phyloP scores from a whole-genome alignment of 2,329 filamentous ascomycete species.

The Pyricularia sp. region DNA sequence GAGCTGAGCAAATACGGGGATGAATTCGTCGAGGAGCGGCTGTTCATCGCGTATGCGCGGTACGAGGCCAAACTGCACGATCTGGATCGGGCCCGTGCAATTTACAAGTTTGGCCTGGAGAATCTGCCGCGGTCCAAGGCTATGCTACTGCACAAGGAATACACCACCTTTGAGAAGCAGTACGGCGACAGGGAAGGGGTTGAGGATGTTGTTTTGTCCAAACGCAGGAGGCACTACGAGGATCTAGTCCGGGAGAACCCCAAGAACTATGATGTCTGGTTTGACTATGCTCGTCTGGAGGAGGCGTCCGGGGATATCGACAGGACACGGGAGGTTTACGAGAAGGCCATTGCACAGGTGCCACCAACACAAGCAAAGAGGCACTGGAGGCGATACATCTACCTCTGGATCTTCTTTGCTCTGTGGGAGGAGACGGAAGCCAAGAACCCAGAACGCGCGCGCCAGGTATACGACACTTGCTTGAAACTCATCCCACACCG shows the following conservation, averaged over 20 bases:
- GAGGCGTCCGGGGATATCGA: constrained; percentile 77
- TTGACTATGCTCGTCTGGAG: constrained; percentile 87
- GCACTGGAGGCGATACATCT: constrained; percentile 95
- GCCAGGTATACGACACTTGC: constrained; percentile 86
- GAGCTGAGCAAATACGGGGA: constrained; percentile 58
- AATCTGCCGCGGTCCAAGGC: constrained; percentile 83
- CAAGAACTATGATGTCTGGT: constrained; percentile 96
- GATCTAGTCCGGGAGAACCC: constrained; percentile 88
- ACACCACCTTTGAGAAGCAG: constrained; percentile 97
- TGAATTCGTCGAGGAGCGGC: constrained; percentile 89
- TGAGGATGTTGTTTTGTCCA: constrained; percentile 91
- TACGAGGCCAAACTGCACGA: constrained; percentile 95
- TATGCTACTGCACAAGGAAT: constrained; percentile 77
- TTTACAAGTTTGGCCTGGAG: constrained; percentile 95
- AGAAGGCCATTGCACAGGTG: constrained; percentile 89
- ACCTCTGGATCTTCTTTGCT: constrained; percentile 96
- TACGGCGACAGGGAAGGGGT: constrained; percentile 90
- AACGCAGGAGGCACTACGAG: constrained; percentile 87
- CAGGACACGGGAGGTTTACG: constrained; percentile 84
- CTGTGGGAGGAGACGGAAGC: constrained; percentile 88
- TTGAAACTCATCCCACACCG: constrained; percentile 86
- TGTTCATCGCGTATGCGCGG: constrained; percentile 92
- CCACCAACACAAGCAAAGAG: constrained; percentile 94
- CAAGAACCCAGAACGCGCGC: constrained; percentile 66
- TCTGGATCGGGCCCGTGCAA: constrained; percentile 84